Percentiles rank a stretch among this genome's conserved stretches.
Conservation (phyloP, 768 basidiomycete genomes). For the Galerina sulciceps region DNA sequence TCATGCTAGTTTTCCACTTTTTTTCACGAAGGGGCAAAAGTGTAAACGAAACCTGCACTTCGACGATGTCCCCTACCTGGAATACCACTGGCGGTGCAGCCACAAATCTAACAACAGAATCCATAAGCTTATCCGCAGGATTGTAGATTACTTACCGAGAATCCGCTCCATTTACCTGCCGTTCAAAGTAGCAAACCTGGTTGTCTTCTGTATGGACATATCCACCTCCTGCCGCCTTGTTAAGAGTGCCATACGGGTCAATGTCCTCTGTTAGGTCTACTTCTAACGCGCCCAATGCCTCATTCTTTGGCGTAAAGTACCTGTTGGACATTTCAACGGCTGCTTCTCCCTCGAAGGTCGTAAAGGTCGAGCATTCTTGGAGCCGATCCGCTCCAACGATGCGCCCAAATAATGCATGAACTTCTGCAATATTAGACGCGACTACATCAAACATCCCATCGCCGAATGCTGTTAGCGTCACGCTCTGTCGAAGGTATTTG, state of each 20-base stretch:
- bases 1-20: constrained; percentile 9
- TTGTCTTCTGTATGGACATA: constrained; percentile 9
- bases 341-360: background rate
- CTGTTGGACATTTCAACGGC: constrained; percentile 8
- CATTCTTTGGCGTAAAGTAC: constrained; percentile 8
- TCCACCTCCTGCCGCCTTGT: background rate
- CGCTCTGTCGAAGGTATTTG: constrained; percentile 3
- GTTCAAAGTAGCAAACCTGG: constrained; percentile 6
- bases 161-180: background rate
- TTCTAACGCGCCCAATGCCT: background rate
- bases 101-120: constrained; percentile 4
- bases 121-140: background rate
- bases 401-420: constrained; percentile 1
- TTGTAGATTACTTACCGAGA: background rate
- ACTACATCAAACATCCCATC: background rate
- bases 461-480: constrained; percentile 3
- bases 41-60: constrained; percentile 18
- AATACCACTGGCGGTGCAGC: constrained; percentile 6
- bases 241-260: constrained; percentile 7
- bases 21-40: constrained; percentile 9
- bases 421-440: background rate
- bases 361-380: background rate
- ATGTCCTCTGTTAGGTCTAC: background rate
- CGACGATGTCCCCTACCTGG: constrained; percentile 21
- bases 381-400: constrained; percentile 2